A percentile compares a stretch with the other conserved stretches of the same genome.
Conservation (phyloP, 108 stramenopile species). For the Nitzschia sp. region DNA sequence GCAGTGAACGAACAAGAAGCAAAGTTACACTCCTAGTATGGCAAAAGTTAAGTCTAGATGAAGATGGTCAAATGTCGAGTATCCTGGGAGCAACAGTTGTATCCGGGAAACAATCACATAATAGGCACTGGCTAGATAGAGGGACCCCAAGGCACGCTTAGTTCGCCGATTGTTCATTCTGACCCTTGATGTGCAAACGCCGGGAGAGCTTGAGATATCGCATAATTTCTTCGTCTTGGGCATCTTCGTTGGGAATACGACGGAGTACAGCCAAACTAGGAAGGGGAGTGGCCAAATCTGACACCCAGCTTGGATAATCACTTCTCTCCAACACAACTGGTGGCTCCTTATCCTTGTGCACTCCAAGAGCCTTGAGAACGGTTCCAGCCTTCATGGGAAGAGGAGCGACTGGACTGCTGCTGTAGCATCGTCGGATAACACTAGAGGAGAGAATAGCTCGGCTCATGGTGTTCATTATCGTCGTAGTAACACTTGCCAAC, state of each 20-base stretch:
- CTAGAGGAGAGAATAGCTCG: no score
- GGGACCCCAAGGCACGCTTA: slow-evolving; percentile 3
- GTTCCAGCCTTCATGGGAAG: slow-evolving; percentile 64
- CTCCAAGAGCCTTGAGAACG: slow-evolving; percentile 42
- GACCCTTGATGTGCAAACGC: slow-evolving; percentile 51
- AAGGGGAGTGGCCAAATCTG: slow-evolving; percentile 36
- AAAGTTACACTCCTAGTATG: no score
- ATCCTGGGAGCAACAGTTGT: no score
- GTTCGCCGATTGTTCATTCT: slow-evolving; percentile 40
- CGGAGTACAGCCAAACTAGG: slow-evolving; percentile 58
- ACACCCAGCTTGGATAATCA: slow-evolving; percentile 70
- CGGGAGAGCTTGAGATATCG: slow-evolving; percentile 66
- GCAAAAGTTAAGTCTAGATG: no score
- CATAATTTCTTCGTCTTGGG: slow-evolving; percentile 53
- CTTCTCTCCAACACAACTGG: slow-evolving; percentile 36
- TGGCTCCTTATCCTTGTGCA: slow-evolving; percentile 49
- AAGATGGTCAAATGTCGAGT: no score
- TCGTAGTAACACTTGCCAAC: no score
- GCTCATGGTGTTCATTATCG: no score
- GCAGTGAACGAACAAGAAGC: no score
- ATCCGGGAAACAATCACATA: no score
- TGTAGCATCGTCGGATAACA: slow-evolving; percentile 1
- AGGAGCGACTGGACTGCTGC: background rate
- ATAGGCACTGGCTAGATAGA: no score
- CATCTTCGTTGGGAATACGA: slow-evolving; percentile 58